A percentile compares a stretch with the other conserved stretches of the same genome.
Conservation (phyloP, 2,329 filamentous ascomycete genomes). For the Cordyceps javanica region DNA sequence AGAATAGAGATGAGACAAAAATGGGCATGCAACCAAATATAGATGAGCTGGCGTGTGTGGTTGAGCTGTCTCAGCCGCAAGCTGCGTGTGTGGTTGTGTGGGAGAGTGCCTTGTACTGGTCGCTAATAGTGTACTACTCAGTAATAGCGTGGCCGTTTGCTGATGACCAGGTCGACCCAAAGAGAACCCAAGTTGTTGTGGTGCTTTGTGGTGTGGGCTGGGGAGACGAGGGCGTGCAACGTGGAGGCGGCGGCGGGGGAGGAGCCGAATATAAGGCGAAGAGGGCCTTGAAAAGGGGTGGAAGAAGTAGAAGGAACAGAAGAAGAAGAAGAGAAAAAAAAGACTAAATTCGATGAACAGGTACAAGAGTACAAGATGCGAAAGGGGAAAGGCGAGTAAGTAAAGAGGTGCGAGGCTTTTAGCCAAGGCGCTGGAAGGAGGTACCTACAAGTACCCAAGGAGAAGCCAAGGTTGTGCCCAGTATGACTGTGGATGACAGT, state of each 20-base stretch:
- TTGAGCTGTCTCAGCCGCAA: too few relatives aligned
- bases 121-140: too few relatives aligned
- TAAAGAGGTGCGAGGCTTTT: neutral
- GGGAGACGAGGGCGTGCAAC: neutral
- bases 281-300: too few relatives aligned
- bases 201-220: neutral
- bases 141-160: too few relatives aligned
- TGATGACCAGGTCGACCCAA: too few relatives aligned
- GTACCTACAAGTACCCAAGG: too few relatives aligned
- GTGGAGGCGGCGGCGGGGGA: neutral
- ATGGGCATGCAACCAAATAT: neutral
- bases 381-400: neutral
- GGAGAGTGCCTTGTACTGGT: too few relatives aligned
- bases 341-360: neutral
- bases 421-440: too few relatives aligned
- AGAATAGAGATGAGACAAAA: neutral
- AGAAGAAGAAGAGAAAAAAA: neutral
- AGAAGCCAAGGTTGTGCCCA: too few relatives aligned
- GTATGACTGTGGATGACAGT: too few relatives aligned
- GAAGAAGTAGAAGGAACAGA: too few relatives aligned
- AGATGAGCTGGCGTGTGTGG: neutral
- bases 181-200: neutral
- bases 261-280: constrained; percentile 5
- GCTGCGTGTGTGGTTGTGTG: too few relatives aligned
- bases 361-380: neutral